Conservation (phyloP, 805 yeast genomes). For the Zygosaccharomyces kombuchaensis region DNA sequence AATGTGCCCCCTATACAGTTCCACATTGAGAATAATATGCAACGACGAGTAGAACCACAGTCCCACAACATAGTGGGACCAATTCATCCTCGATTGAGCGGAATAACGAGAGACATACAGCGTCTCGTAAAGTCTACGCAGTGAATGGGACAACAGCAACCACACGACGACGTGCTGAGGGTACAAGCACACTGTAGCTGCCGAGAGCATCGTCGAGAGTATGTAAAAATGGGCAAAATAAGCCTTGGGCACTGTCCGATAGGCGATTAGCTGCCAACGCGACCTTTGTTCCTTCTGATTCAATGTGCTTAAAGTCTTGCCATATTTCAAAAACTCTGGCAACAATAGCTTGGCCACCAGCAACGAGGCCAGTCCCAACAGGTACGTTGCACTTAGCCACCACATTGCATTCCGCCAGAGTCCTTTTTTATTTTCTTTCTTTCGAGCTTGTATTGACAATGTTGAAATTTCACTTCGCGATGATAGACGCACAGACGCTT, state of each 20-base stretch:
- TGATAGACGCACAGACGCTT: no score
- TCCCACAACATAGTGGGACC: slow-evolving; percentile 65
- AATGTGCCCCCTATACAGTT: slow-evolving; percentile 24
- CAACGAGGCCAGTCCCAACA: slow-evolving; percentile 27
- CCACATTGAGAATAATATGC: slow-evolving; percentile 37
- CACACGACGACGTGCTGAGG: slow-evolving; percentile 20
- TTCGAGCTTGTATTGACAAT: background rate
- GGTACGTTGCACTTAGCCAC: slow-evolving; percentile 10
- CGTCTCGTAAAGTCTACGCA: slow-evolving; percentile 55
- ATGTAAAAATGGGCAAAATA: slow-evolving; percentile 63
- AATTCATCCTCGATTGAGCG: slow-evolving; percentile 49
- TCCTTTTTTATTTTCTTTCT: background rate
- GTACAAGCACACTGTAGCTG: slow-evolving; percentile 15
- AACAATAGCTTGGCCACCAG: slow-evolving; percentile 34
- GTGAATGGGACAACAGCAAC: slow-evolving; percentile 45
- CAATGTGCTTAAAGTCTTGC: slow-evolving; percentile 39
- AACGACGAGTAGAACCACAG: slow-evolving; percentile 51
- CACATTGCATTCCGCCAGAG: background rate
- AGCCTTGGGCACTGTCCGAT: slow-evolving; percentile 53
- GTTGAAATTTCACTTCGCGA: background rate
- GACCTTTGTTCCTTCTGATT: slow-evolving; percentile 1
- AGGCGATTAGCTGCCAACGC: slow-evolving; percentile 14
- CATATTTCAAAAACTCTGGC: slow-evolving; percentile 41
- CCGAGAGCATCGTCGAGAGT: slow-evolving; percentile 37
- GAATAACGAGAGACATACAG: slow-evolving; percentile 45